Conservation (phyloP, 805 yeast species). For the Saturnispora quitensis region DNA sequence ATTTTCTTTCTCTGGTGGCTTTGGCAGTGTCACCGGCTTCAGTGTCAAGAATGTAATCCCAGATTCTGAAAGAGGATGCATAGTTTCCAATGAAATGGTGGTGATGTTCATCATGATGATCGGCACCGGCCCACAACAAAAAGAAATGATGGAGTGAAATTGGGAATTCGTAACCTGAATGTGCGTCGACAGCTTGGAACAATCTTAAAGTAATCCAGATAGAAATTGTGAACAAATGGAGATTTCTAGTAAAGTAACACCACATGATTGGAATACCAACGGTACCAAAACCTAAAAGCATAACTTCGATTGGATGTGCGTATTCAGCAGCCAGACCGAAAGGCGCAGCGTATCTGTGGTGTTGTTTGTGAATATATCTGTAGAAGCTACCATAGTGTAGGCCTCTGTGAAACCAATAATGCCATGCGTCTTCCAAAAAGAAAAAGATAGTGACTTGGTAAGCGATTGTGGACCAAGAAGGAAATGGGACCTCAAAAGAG, state of each 20-base stretch:
- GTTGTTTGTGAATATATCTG: slow-evolving; percentile 93
- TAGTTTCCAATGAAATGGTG: slow-evolving; percentile 93
- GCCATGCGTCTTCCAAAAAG: slow-evolving; percentile 90
- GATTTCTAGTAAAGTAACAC: slow-evolving; percentile 62
- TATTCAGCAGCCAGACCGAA: slow-evolving; percentile 96
- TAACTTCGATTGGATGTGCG: slow-evolving; percentile 93
- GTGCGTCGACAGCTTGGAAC: slow-evolving; percentile 95
- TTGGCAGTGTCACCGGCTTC: slow-evolving; percentile 82
- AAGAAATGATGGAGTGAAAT: slow-evolving; percentile 87
- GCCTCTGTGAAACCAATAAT: slow-evolving; percentile 88
- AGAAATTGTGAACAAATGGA: slow-evolving; percentile 86
- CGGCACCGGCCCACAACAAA: slow-evolving; percentile 98
- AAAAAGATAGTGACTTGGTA: slow-evolving; percentile 71
- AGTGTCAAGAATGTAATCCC: slow-evolving; percentile 85
- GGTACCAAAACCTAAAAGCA: slow-evolving; percentile 87
- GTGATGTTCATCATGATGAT: slow-evolving; percentile 96
- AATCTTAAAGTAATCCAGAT: slow-evolving; percentile 82
- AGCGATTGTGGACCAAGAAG: slow-evolving; percentile 47
- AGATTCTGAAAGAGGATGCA: slow-evolving; percentile 92
- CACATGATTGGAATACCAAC: slow-evolving; percentile 89
- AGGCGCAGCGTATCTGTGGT: slow-evolving; percentile 96
- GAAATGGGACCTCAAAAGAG: slow-evolving; percentile 76
- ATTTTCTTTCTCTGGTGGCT: slow-evolving; percentile 57
- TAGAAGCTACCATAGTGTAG: slow-evolving; percentile 85
- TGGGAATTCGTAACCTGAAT: slow-evolving; percentile 97